Evolutionary conservation across 306 rosid genomes (phyloP).

Genomic region (Cucurbita moschata): DNA sequence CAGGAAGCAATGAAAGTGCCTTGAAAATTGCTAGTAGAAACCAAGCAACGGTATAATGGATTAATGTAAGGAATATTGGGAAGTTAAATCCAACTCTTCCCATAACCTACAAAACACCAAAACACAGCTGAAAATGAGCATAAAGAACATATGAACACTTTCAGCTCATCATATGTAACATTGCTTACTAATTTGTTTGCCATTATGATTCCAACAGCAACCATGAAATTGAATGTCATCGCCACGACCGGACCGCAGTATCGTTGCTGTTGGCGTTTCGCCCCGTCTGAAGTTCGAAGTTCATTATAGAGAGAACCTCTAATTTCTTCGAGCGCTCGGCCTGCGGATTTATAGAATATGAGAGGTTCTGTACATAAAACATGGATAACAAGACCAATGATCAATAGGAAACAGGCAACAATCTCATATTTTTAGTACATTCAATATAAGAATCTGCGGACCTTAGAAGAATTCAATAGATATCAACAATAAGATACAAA

Average conservation of each 20-base stretch:
- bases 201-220: slow-evolving; percentile 61
- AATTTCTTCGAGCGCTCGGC: slow-evolving; percentile 74
- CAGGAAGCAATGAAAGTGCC: slow-evolving; percentile 59
- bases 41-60: slow-evolving; percentile 75
- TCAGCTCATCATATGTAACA: neutral
- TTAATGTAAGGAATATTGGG: slow-evolving; percentile 76
- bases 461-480: too few relatives aligned
- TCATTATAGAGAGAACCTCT: slow-evolving; percentile 74
- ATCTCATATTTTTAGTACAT: neutral
- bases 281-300: slow-evolving; percentile 76
- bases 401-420: neutral
- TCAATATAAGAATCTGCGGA: neutral
- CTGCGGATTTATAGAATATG: slow-evolving; percentile 20
- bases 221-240: slow-evolving; percentile 64
- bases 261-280: slow-evolving; percentile 84
- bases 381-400: slow-evolving; percentile 1
- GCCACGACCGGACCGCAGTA: slow-evolving; percentile 72
- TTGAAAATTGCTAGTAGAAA: slow-evolving; percentile 73
- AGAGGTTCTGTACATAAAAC: slow-evolving; percentile 4
- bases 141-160: neutral
- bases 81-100: slow-evolving; percentile 81
- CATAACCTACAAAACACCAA: slow-evolving; percentile 50
- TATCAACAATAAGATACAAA: too few relatives aligned
- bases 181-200: slow-evolving; percentile 55
- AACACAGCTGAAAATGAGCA: neutral